These are phyloP conservation scores for Myxozyma geophila DNA, from an alignment of 805 yeast species.

Conservation along the genomic window DNA sequence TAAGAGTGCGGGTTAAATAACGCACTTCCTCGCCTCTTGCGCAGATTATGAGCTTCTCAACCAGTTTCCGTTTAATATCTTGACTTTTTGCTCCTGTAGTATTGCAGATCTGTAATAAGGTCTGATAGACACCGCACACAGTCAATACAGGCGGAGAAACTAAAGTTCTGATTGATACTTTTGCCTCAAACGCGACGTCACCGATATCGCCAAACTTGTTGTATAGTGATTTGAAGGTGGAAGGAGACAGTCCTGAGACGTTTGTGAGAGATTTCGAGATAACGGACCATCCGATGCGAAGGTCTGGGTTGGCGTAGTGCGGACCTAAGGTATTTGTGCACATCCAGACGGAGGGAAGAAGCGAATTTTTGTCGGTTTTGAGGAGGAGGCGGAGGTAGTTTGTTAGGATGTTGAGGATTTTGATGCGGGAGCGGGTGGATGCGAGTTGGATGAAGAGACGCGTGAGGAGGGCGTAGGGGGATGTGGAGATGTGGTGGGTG, in stretches of 20 bases:
- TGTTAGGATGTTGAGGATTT: constrained; percentile 33
- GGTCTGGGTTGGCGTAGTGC: constrained; percentile 32
- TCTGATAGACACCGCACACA: constrained; percentile 30
- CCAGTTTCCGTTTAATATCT: constrained; percentile 31
- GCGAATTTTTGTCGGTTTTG: constrained; percentile 20
- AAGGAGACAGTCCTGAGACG: constrained; percentile 35
- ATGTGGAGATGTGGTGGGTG: background rate
- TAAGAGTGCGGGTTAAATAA: constrained; percentile 38
- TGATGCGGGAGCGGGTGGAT: constrained; percentile 37
- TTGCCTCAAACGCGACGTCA: constrained; percentile 40
- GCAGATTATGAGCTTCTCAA: constrained; percentile 33
- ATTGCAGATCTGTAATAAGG: constrained; percentile 35
- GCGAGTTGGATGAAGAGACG: constrained; percentile 27
- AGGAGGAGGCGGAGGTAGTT: constrained; percentile 33
- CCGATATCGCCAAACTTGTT: constrained; percentile 38
- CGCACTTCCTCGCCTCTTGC: constrained; percentile 39
- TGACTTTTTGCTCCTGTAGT: constrained; percentile 36
- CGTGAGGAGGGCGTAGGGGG: constrained; percentile 34
- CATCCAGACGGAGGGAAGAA: constrained; percentile 37
- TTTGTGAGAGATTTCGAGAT: constrained; percentile 29
- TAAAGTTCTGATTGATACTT: constrained; percentile 35
- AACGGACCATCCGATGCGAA: constrained; percentile 38
- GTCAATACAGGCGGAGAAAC: constrained; percentile 33
- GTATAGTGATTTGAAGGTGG: constrained; percentile 29
- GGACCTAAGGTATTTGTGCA: constrained; percentile 38